Evolutionary conservation across 2,329 filamentous ascomycete species (phyloP).

Genomic region (Chrysosphaeria jannelii): DNA sequence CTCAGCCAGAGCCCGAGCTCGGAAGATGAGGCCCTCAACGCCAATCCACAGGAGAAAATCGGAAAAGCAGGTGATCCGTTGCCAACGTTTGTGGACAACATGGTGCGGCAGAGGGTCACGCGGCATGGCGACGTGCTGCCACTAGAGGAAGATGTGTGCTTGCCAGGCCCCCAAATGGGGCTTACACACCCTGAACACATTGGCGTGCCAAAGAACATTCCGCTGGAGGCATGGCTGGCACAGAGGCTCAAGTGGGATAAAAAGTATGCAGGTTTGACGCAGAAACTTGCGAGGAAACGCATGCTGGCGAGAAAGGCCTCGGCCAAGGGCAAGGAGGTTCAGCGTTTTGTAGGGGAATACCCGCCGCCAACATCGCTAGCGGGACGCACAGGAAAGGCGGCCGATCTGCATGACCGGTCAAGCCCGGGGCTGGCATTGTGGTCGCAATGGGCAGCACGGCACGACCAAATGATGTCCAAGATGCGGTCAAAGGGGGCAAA

Average conservation of each 20-base stretch:
- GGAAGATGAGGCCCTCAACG: background rate
- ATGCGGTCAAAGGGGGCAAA: slow-evolving; percentile 17
- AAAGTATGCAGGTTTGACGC: slow-evolving; percentile 40
- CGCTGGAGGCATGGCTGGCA: slow-evolving; percentile 57
- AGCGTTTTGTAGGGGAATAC: slow-evolving; percentile 38
- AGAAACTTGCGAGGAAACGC: slow-evolving; percentile 34
- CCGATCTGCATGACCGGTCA: slow-evolving; percentile 15
- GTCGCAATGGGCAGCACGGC: slow-evolving; percentile 67
- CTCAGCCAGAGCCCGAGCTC: background rate
- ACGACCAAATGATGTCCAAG: slow-evolving; percentile 46
- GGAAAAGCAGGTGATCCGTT: slow-evolving; percentile 70
- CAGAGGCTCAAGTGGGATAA: slow-evolving; percentile 44
- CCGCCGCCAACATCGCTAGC: slow-evolving; percentile 68
- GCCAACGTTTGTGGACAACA: slow-evolving; percentile 51
- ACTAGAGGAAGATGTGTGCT: slow-evolving; percentile 29
- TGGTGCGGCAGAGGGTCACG: slow-evolving; percentile 75
- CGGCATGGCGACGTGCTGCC: slow-evolving; percentile 44
- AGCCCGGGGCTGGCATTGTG: slow-evolving; percentile 57
- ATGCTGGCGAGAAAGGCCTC: slow-evolving; percentile 41
- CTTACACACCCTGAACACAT: slow-evolving; percentile 28
- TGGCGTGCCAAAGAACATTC: slow-evolving; percentile 50
- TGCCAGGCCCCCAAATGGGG: slow-evolving; percentile 33
- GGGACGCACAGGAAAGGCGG: slow-evolving; percentile 25
- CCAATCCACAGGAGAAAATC: slow-evolving; percentile 9
- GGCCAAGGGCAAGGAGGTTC: slow-evolving; percentile 46